A percentile compares a stretch with the other conserved stretches of the same genome.
These are phyloP conservation scores for Chlamydomonas incerta DNA, from an alignment of 139 green algal genomes.

Conservation along the genomic window DNA sequence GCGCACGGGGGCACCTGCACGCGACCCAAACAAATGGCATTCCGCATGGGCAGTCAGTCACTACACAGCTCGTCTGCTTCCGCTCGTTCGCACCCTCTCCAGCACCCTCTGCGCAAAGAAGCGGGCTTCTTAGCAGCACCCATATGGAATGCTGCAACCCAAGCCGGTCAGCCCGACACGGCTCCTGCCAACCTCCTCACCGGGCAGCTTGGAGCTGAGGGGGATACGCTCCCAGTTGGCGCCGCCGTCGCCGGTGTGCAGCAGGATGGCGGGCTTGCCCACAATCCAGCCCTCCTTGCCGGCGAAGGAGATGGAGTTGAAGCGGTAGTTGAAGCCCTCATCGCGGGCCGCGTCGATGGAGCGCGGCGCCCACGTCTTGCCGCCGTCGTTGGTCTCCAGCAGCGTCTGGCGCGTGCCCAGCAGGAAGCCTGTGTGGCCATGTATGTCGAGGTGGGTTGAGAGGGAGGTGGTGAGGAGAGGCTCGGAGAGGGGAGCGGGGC, in stretches of 20 bases:
- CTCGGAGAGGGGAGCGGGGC: too few relatives aligned
- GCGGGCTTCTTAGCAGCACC: too few relatives aligned
- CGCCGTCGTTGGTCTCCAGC: conserved; percentile 97
- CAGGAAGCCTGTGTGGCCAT: conserved; percentile 93
- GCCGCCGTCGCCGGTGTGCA: conserved; percentile 96
- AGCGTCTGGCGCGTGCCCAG: conserved; percentile 97
- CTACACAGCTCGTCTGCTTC: too few relatives aligned
- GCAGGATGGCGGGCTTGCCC: conserved; percentile 98
- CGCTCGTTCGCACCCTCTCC: too few relatives aligned
- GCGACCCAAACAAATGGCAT: too few relatives aligned
- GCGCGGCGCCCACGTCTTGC: conserved; percentile 91
- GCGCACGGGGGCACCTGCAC: conserved; percentile 80
- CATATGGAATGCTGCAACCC: too few relatives aligned
- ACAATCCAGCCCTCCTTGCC: conserved; percentile 98
- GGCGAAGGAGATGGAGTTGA: conserved; percentile 97
- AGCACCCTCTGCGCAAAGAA: too few relatives aligned
- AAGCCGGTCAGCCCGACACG: too few relatives aligned
- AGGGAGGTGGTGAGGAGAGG: too few relatives aligned
- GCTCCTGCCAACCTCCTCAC: conserved; percentile 35
- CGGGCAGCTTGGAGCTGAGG: conserved; percentile 93
- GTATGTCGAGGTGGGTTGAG: too few relatives aligned
- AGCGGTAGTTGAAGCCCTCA: conserved; percentile 95
- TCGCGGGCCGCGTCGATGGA: conserved; percentile 79
- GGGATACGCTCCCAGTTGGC: conserved; percentile 97
- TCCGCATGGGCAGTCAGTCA: too few relatives aligned